A percentile compares a stretch with the other conserved stretches of the same genome.
phyloP scores from a whole-genome alignment of 768 basidiomycete genomes.

The Termitomyces sp. region DNA sequence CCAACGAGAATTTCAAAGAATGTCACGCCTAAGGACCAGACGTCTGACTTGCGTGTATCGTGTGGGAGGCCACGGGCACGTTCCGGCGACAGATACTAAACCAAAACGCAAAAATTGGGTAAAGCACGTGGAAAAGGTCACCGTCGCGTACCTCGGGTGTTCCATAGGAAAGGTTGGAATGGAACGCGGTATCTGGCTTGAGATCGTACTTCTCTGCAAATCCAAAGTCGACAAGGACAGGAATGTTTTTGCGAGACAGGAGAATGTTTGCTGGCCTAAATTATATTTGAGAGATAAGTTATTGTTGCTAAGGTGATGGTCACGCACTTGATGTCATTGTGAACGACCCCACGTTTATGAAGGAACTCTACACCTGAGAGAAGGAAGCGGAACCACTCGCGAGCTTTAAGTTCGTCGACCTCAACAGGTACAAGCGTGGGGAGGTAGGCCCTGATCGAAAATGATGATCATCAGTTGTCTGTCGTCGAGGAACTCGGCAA shows the following conservation, averaged over 20 bases:
- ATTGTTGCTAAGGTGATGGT: constrained; percentile 2
- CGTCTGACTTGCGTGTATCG: constrained; percentile 89
- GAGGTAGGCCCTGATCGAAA: constrained; percentile 69
- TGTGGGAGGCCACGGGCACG: constrained; percentile 85
- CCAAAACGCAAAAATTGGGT: constrained; percentile 7
- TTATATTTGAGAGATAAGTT: not conserved
- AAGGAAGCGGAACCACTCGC: constrained; percentile 78
- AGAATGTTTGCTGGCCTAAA: constrained; percentile 90
- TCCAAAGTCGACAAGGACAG: constrained; percentile 94
- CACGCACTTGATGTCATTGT: constrained; percentile 91
- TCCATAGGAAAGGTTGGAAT: constrained; percentile 81
- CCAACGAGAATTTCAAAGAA: constrained; percentile 95
- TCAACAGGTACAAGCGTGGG: constrained; percentile 87
- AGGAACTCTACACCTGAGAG: constrained; percentile 83
- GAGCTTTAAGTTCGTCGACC: constrained; percentile 75
- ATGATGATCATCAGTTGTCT: constrained; percentile 9
- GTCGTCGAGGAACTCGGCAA: constrained; percentile 7
- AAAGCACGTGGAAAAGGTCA: not conserved
- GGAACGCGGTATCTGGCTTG: constrained; percentile 62
- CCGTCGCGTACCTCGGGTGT: constrained; percentile 74
- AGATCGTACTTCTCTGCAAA: constrained; percentile 88
- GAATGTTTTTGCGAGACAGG: constrained; percentile 70
- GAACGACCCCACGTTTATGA: constrained; percentile 79
- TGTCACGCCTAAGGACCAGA: constrained; percentile 85
- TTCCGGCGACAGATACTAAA: constrained; percentile 87